These are phyloP conservation scores for Blastobotrys niveus DNA, from an alignment of 1,139 yeast genomes.

Conservation along the genomic window DNA sequence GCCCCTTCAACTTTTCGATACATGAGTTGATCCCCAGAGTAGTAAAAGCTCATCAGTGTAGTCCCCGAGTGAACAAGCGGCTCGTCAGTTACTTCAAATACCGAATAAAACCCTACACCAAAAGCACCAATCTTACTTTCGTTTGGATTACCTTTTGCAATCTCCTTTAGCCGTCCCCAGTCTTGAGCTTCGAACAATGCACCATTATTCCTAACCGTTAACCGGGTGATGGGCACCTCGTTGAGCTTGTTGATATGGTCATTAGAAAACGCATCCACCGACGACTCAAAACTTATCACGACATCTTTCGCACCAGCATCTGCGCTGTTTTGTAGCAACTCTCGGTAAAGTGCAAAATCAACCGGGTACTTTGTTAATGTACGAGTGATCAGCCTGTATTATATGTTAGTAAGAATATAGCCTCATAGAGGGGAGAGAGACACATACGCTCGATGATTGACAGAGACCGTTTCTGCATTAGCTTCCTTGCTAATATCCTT, in stretches of 20 bases:
- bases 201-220: conserved; percentile 37
- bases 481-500: conserved; percentile 17
- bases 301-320: conserved; percentile 39
- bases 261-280: conserved; percentile 6
- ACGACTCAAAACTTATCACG: conserved; percentile 30
- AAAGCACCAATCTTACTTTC: conserved; percentile 99
- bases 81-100: conserved; percentile 89
- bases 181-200: conserved; percentile 35
- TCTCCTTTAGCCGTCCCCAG: conserved; percentile 39
- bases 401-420: background rate
- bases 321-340: conserved; percentile 39
- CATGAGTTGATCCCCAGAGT: conserved; percentile 38
- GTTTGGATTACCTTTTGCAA: conserved; percentile 56
- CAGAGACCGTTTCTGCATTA: conserved; percentile 33
- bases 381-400: conserved; percentile 34
- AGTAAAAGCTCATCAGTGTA: conserved; percentile 37
- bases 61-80: conserved; percentile 40
- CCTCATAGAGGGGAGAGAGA: background rate
- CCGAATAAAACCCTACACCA: conserved; percentile 99
- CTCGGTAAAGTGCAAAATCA: conserved; percentile 39
- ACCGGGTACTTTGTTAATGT: conserved; percentile 41
- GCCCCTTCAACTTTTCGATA: conserved; percentile 30
- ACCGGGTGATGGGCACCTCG: conserved; percentile 27
- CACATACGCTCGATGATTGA: conserved; percentile 38
- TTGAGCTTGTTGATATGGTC: conserved; percentile 27